Base-by-base conservation (phyloP, 2,329 filamentous ascomycete species). In the Botrytis byssoidea region DNA sequence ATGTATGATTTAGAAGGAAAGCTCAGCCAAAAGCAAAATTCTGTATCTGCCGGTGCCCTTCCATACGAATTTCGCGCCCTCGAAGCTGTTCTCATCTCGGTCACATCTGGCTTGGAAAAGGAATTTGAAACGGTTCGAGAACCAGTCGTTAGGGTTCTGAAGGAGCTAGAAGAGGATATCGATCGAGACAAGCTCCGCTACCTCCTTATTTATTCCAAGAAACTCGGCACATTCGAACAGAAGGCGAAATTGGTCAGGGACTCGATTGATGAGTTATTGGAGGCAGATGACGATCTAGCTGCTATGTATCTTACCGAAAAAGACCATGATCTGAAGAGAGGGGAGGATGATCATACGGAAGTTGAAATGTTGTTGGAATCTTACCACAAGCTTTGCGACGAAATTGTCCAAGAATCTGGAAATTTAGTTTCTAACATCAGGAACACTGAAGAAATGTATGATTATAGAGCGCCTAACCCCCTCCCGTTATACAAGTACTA, bases 1-100 rank as follows among this genome's bases (percentile, higher is more conserved):
- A 97, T 99, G 90, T 98, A 98, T 83, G 96, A 98, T 80, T 85
- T 99, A 32, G 94, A 98, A 82, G 93, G 93, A 20, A 97, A 97
- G 81, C 86, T 99, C 63, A 91, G 93, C 76, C 94, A 97, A 80
- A 95, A 94, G 82, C 87, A 90, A 74, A 81, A 85, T 3, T 85
- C 87, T 0, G 83, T 85, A n/a, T 83, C 85, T 51, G 87, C 89
- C 25, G 88, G 87, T 51, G 88, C 89, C 3, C 86, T 99, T 8
- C 93, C 96, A 0, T 99, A 99, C 82, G 96, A 99, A 82, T 97
- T 98, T 82, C 92, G 96, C 42, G 96, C 96, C 7, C 88, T 99
- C 29, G 96, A 99, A 86, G 94, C 96, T 0, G 95, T 98, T 20
- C 86, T 99, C 74, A 96, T 97, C 75, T 97, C 93, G 51, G 96